Evolutionary conservation across 495 filamentous ascomycete species (phyloP).

Genomic region (Penicillium crystallinum): DNA sequence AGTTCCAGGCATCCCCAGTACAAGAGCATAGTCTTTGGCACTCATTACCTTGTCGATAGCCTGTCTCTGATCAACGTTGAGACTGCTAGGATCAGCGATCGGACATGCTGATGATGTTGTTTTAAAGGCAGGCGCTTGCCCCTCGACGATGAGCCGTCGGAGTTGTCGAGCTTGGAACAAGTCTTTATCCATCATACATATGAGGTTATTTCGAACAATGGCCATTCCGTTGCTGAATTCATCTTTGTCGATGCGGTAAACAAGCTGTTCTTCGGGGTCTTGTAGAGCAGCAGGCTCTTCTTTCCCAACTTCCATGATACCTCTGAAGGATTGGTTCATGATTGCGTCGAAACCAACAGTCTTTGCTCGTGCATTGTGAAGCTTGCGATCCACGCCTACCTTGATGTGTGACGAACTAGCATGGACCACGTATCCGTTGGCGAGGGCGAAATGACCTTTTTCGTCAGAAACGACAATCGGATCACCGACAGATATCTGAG

Average conservation of each 20-base stretch:
- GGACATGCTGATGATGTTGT: conserved; percentile 53
- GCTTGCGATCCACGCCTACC: conserved; percentile 79
- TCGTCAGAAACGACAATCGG: conserved; percentile 97
- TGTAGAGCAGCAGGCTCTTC: conserved; percentile 39
- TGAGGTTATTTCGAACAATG: conserved; percentile 83
- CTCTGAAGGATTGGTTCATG: conserved; percentile 77
- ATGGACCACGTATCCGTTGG: conserved; percentile 80
- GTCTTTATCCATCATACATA: conserved; percentile 83
- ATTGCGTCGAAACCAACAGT: conserved; percentile 66
- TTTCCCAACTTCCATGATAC: conserved; percentile 82
- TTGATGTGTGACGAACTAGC: conserved; percentile 68
- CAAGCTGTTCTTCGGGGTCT: conserved; percentile 52
- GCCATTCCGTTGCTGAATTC: conserved; percentile 99
- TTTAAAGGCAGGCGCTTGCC: conserved; percentile 68
- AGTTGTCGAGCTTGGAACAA: conserved; percentile 67
- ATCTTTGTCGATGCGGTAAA: conserved; percentile 91
- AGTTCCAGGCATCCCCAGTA: conserved; percentile 96
- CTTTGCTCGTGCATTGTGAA: conserved; percentile 79
- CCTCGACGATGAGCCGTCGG: conserved; percentile 71
- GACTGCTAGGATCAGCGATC: conserved; percentile 41
- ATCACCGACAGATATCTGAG: conserved; percentile 83
- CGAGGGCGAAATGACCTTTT: conserved; percentile 87
- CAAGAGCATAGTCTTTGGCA: conserved; percentile 87
- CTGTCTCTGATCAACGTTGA: conserved; percentile 81
- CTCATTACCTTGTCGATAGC: conserved; percentile 94